Base-by-base conservation (phyloP, 768 basidiomycete species). In the Leccinum subgranulosum region DNA sequence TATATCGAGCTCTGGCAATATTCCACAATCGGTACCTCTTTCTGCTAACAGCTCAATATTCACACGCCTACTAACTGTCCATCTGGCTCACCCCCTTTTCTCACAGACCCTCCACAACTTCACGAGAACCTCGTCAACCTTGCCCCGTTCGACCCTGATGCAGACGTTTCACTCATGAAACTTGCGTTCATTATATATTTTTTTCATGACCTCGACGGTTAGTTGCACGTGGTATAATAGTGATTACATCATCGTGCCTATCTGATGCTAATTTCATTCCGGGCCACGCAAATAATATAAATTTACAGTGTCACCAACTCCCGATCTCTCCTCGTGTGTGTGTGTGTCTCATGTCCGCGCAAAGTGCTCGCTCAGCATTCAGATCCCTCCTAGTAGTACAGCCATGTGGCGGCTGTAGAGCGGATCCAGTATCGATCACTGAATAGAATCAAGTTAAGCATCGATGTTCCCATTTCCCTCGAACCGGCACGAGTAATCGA, bases 1-100 rank as follows among this genome's bases (percentile, higher is more conserved):
- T 72, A 72, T 74, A 72, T 72, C 68, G 72, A 69, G 71, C 69
- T 70, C 70, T 69, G 67, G 62, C 70, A 69, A 73, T 74, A 72
- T 72, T 71, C 71, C 69, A 71, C 72, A 33, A 72, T 74, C 72
- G 69, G 71, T 70, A 72, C 61, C 64, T 72, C 63, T 23, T 23
- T 68, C 60, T 69, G 63, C 61, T 64, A 70, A 73, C 36, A 47
- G 60, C 58, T 39, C 58, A 34, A 62, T 52, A 53, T 74, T 72
- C 71, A 64, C 71, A 72, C 71, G 72, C 57, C 46, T 34, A 27
- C 49, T 28, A 49, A 49, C 47, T 28, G 50, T 50, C 46, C 58
- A 54, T 36, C 57, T 43, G 23, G 41, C n/a, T n/a, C 33, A 3
- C 1, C 55, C 48, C 41, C 43, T 46, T 21, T 49, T 49, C 59